These are phyloP conservation scores for Ceratocystis cubensis DNA, from an alignment of 2,329 filamentous ascomycete genomes.

Conservation along the genomic window DNA sequence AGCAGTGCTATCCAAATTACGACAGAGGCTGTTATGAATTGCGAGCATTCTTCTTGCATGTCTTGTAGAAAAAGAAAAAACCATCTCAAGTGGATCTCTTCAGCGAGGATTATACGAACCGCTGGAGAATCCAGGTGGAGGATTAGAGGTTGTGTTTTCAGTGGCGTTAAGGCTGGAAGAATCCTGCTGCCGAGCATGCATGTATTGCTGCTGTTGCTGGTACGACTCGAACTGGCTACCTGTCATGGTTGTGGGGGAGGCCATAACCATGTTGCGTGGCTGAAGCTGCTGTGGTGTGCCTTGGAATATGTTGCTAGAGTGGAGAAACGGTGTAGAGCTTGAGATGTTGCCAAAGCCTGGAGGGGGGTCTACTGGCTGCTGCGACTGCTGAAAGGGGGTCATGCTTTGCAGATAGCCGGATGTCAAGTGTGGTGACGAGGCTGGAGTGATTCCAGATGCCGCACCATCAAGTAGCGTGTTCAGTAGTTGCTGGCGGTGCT, in stretches of 20 bases:
- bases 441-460: slow-evolving; percentile 9
- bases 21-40: too few relatives aligned
- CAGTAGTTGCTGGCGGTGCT: slow-evolving; percentile 15
- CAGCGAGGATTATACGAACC: slow-evolving; percentile 10
- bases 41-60: neutral
- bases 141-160: neutral
- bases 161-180: neutral
- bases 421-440: neutral
- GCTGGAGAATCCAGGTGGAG: slow-evolving; percentile 12
- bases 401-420: slow-evolving; percentile 14
- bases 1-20: too few relatives aligned
- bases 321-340: neutral
- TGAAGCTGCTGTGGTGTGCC: slow-evolving; percentile 13
- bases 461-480: slow-evolving; percentile 9
- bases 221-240: neutral
- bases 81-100: neutral
- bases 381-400: slow-evolving; percentile 12
- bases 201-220: slow-evolving; percentile 5
- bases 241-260: neutral
- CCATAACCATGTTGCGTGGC: slow-evolving; percentile 10
- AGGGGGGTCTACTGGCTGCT: slow-evolving; percentile 6
- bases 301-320: slow-evolving; percentile 5
- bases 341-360: slow-evolving; percentile 8
- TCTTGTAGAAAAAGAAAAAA: neutral
- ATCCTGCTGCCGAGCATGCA: slow-evolving; percentile 8